Conservation (phyloP, 768 basidiomycete species). For the Trametes sanguinea region DNA sequence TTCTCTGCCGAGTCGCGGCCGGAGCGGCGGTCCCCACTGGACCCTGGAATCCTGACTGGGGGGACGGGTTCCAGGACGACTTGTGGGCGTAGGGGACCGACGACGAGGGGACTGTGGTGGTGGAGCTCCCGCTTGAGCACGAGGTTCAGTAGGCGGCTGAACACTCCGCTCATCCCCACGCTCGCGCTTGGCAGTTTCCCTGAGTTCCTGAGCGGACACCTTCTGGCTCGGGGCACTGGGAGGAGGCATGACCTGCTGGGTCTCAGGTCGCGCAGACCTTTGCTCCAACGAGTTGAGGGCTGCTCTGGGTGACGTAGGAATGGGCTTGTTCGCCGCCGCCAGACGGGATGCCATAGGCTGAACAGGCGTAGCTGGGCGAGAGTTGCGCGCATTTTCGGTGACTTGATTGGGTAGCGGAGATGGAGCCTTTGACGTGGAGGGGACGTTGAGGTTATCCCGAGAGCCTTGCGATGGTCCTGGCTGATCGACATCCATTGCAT, state of each 20-base stretch:
- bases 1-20: slow-evolving; percentile 48
- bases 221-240: slow-evolving; percentile 80
- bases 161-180: slow-evolving; percentile 45
- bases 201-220: slow-evolving; percentile 72
- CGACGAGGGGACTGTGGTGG: slow-evolving; percentile 57
- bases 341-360: slow-evolving; percentile 16
- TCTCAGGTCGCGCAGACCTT: slow-evolving; percentile 27
- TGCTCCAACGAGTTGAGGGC: slow-evolving; percentile 1
- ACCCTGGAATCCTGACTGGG: slow-evolving; percentile 71
- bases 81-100: slow-evolving; percentile 66
- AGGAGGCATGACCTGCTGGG: slow-evolving; percentile 68
- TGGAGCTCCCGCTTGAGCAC: slow-evolving; percentile 50
- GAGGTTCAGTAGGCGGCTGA: slow-evolving; percentile 37
- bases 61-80: slow-evolving; percentile 68
- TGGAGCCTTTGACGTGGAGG: neutral
- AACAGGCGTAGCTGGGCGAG: slow-evolving; percentile 20
- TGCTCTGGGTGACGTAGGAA: slow-evolving; percentile 19
- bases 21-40: slow-evolving; percentile 65
- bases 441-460: neutral
- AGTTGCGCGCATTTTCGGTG: neutral
- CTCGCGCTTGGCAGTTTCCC: slow-evolving; percentile 70
- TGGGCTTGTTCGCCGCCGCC: slow-evolving; percentile 1
- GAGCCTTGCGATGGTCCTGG: neutral
- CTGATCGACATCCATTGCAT: slow-evolving; percentile 41
- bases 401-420: slow-evolving; percentile 2